Percentiles rank a stretch among this genome's conserved stretches.
phyloP scores from a whole-genome alignment of 2,329 filamentous ascomycete genomes.

The Colletotrichum horii region DNA sequence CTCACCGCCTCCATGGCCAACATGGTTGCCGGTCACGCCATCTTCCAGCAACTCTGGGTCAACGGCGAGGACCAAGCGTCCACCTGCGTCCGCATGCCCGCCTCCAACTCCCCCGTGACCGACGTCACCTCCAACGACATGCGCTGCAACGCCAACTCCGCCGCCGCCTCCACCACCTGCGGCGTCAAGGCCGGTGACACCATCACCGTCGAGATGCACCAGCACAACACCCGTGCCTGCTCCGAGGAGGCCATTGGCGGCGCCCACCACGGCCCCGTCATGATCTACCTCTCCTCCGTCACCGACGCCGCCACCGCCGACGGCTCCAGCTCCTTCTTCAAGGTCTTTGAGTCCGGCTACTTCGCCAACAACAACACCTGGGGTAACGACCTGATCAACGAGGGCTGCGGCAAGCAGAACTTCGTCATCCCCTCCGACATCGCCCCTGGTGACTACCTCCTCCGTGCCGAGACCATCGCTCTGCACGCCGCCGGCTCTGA shows the following conservation, averaged over 20 bases:
- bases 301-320: slow-evolving; percentile 47
- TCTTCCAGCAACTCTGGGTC: slow-evolving; percentile 56
- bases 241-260: slow-evolving; percentile 55
- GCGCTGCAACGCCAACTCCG: slow-evolving; percentile 44
- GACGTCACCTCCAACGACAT: slow-evolving; percentile 44
- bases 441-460: slow-evolving; percentile 56
- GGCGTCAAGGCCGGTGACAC: slow-evolving; percentile 35
- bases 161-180: slow-evolving; percentile 33
- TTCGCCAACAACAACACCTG: slow-evolving; percentile 20
- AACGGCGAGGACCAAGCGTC: slow-evolving; percentile 32
- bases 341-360: slow-evolving; percentile 51
- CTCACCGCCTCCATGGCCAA: slow-evolving; percentile 20
- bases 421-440: slow-evolving; percentile 47
- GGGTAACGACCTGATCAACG: slow-evolving; percentile 23
- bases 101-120: slow-evolving; percentile 45
- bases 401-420: slow-evolving; percentile 21
- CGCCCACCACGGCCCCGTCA: slow-evolving; percentile 55
- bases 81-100: slow-evolving; percentile 22
- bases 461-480: slow-evolving; percentile 59
- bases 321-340: slow-evolving; percentile 54
- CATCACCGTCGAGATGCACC: slow-evolving; percentile 53
- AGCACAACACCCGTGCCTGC: slow-evolving; percentile 46
- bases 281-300: slow-evolving; percentile 54
- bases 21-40: slow-evolving; percentile 45
- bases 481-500: slow-evolving; percentile 47